Evolutionary conservation across 2,329 filamentous ascomycete genomes (phyloP).

Genomic region (Ilyonectria sp.): DNA sequence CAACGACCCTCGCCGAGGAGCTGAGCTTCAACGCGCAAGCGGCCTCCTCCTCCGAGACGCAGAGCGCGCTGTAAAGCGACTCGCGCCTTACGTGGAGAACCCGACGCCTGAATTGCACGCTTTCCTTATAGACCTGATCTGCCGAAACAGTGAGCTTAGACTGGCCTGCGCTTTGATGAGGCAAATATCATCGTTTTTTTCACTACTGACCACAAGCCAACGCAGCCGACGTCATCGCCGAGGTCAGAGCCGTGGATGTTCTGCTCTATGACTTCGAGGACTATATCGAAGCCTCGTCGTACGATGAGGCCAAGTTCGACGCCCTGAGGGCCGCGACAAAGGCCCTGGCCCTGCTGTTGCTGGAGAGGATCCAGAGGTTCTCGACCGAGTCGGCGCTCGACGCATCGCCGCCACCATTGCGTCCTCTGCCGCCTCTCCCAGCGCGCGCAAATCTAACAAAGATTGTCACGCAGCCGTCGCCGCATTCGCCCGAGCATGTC

Average conservation of each 20-base stretch:
- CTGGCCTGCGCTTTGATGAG: not conserved
- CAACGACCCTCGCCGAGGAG: conserved; percentile 37
- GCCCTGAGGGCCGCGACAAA: conserved; percentile 56
- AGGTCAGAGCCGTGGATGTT: conserved; percentile 53
- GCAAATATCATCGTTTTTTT: not conserved
- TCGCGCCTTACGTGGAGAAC: conserved; percentile 48
- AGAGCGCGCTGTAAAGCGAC: conserved; percentile 54
- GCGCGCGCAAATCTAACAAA: not conserved
- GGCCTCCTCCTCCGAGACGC: conserved; percentile 54
- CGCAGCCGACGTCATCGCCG: conserved; percentile 17
- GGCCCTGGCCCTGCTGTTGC: conserved; percentile 51
- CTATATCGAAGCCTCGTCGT: conserved; percentile 56
- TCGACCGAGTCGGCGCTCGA: conserved; percentile 13
- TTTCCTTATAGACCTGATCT: conserved; percentile 37
- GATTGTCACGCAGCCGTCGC: conserved; percentile 6
- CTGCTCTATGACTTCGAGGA: conserved; percentile 62
- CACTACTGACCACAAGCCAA: not conserved
- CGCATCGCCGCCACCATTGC: not conserved
- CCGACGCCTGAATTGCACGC: conserved; percentile 31
- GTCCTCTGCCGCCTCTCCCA: conserved; percentile 17
- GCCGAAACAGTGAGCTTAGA: conserved; percentile 54
- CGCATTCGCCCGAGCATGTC: not conserved
- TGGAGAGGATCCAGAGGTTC: conserved; percentile 21
- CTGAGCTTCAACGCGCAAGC: conserved; percentile 54
- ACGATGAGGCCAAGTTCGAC: conserved; percentile 54